These are phyloP conservation scores for Ceratocystis variospora DNA, from an alignment of 2,329 filamentous ascomycete species.

Conservation along the genomic window DNA sequence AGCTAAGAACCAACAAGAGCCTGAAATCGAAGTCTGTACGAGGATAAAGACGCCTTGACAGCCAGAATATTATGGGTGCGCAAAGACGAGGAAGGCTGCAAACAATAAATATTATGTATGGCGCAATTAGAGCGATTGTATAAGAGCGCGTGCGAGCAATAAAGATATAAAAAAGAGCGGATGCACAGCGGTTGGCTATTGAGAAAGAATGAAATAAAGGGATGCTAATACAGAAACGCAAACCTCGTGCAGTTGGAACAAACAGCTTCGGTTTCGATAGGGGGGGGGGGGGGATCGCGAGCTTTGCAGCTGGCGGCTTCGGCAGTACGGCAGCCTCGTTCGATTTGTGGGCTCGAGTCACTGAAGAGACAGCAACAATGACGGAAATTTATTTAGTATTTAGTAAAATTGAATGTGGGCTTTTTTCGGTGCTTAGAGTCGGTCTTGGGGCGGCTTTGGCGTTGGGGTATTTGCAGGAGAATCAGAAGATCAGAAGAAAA, in stretches of 20 bases:
- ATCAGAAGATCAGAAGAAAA: not conserved
- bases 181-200: not conserved
- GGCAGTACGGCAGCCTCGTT: not conserved
- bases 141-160: not conserved
- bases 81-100: not conserved
- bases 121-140: not conserved
- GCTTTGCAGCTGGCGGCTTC: not conserved
- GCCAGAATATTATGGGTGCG: not conserved
- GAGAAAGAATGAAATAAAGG: not conserved
- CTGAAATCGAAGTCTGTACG: not conserved
- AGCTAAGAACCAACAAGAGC: not conserved
- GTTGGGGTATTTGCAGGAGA: conserved; percentile 5
- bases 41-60: not conserved
- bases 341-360: not conserved
- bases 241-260: not conserved
- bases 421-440: not conserved
- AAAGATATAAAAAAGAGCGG: not conserved
- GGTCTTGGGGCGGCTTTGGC: not conserved
- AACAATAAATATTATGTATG: not conserved
- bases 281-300: not conserved
- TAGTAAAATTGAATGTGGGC: too few relatives aligned
- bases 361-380: not conserved
- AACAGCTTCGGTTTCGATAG: not conserved
- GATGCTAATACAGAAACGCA: not conserved
- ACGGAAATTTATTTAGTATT: not conserved